Conservation (phyloP, 495 filamentous ascomycete genomes). For the Corynascus novoguineensis region DNA sequence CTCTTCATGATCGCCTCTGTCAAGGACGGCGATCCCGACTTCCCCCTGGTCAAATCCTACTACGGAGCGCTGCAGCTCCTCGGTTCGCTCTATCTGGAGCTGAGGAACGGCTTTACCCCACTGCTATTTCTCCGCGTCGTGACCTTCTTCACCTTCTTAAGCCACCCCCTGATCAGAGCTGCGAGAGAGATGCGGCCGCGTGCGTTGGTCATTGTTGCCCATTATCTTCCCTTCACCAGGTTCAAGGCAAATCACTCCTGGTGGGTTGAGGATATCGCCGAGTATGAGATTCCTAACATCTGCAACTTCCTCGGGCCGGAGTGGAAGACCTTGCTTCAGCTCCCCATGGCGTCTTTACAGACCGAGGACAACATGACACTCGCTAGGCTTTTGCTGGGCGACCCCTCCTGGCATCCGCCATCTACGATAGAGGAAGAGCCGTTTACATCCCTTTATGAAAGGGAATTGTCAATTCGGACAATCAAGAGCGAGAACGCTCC, state of each 20-base stretch:
- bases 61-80: constrained; percentile 37
- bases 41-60: constrained; percentile 26
- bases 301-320: constrained; percentile 28
- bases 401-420: constrained; percentile 31
- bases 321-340: constrained; percentile 32
- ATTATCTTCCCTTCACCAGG: constrained; percentile 43
- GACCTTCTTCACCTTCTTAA: constrained; percentile 44
- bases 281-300: constrained; percentile 39
- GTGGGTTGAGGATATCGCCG: constrained; percentile 42
- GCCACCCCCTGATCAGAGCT: constrained; percentile 46
- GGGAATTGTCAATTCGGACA: constrained; percentile 9
- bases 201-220: constrained; percentile 46
- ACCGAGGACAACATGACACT: constrained; percentile 20
- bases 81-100: constrained; percentile 41
- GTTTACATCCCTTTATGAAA: constrained; percentile 9
- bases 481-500: constrained; percentile 3
- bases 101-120: constrained; percentile 32
- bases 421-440: constrained; percentile 17
- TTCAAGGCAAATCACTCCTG: constrained; percentile 29
- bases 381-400: constrained; percentile 33
- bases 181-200: constrained; percentile 48
- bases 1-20: constrained; percentile 41
- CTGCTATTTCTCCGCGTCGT: constrained; percentile 37
- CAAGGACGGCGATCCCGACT: constrained; percentile 28
- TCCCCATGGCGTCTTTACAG: constrained; percentile 31